Percentiles rank a stretch among this genome's conserved stretches.
phyloP scores from a whole-genome alignment of 2,329 filamentous ascomycete genomes.

The Cytospora mali region DNA sequence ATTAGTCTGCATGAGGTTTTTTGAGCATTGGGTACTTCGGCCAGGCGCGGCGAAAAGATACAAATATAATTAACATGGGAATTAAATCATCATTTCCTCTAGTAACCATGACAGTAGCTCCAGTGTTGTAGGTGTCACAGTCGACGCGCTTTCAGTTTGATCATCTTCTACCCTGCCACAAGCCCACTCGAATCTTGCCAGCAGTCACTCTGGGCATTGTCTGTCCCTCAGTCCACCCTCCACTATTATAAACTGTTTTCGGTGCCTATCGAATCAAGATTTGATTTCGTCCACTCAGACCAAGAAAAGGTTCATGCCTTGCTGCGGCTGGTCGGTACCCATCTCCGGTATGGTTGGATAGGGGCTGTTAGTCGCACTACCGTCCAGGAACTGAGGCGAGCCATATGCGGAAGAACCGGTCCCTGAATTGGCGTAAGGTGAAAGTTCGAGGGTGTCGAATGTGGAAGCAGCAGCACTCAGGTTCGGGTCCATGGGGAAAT shows the following conservation, averaged over 20 bases:
- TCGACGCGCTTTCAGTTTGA: not conserved
- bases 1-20: not conserved
- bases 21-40: not conserved
- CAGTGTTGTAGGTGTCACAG: not conserved
- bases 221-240: too few relatives aligned
- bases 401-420: constrained; percentile 28
- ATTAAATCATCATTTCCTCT: not conserved
- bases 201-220: too few relatives aligned
- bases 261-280: too few relatives aligned
- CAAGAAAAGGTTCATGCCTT: constrained; percentile 50
- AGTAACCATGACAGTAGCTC: not conserved
- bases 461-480: constrained; percentile 46
- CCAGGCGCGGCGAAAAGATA: not conserved
- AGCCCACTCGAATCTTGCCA: too few relatives aligned
- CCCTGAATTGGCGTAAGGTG: constrained; percentile 29
- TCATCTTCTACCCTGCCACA: not conserved
- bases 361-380: constrained; percentile 14
- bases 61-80: not conserved
- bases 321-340: constrained; percentile 45
- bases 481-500: constrained; percentile 4
- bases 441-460: constrained; percentile 39
- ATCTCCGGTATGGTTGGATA: constrained; percentile 33
- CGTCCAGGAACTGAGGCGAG: constrained; percentile 16
- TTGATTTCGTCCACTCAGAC: too few relatives aligned
- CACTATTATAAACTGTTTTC: not conserved